Percentiles rank a stretch among this genome's conserved stretches.
phyloP scores from a whole-genome alignment of 1,139 yeast genomes.

The Torulaspora globosa region DNA sequence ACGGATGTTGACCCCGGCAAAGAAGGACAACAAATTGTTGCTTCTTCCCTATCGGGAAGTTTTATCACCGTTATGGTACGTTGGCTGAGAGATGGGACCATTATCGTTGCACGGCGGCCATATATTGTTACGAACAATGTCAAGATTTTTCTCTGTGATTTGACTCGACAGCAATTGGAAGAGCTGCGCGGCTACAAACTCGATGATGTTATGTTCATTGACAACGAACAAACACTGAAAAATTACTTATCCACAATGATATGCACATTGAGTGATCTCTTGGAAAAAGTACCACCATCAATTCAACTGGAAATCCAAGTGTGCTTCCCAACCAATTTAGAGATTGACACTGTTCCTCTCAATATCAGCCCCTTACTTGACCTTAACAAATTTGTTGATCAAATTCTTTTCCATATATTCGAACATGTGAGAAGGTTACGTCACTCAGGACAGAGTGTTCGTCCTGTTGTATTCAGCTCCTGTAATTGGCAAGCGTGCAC shows the following conservation, averaged over 20 bases:
- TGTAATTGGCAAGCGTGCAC: slow-evolving; percentile 87
- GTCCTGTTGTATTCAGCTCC: slow-evolving; percentile 79
- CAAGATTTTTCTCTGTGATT: slow-evolving; percentile 45
- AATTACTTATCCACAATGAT: slow-evolving; percentile 43
- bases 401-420: slow-evolving; percentile 66
- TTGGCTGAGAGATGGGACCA: slow-evolving; percentile 75
- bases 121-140: slow-evolving; percentile 55
- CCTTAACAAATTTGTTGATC: slow-evolving; percentile 73
- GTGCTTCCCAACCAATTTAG: slow-evolving; percentile 72
- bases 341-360: slow-evolving; percentile 52
- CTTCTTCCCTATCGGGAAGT: slow-evolving; percentile 83
- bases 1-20: slow-evolving; percentile 21
- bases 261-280: slow-evolving; percentile 59
- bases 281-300: slow-evolving; percentile 51
- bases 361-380: slow-evolving; percentile 44
- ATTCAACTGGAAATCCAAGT: slow-evolving; percentile 75
- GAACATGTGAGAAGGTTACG: slow-evolving; percentile 64
- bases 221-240: slow-evolving; percentile 16
- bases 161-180: slow-evolving; percentile 39
- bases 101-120: slow-evolving; percentile 76
- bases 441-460: slow-evolving; percentile 34
- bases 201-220: slow-evolving; percentile 37
- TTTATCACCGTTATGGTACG: slow-evolving; percentile 70
- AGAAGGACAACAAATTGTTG: slow-evolving; percentile 54
- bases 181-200: slow-evolving; percentile 32